phyloP scores from a whole-genome alignment of 306 rosid genomes.

The Urtica urens region DNA sequence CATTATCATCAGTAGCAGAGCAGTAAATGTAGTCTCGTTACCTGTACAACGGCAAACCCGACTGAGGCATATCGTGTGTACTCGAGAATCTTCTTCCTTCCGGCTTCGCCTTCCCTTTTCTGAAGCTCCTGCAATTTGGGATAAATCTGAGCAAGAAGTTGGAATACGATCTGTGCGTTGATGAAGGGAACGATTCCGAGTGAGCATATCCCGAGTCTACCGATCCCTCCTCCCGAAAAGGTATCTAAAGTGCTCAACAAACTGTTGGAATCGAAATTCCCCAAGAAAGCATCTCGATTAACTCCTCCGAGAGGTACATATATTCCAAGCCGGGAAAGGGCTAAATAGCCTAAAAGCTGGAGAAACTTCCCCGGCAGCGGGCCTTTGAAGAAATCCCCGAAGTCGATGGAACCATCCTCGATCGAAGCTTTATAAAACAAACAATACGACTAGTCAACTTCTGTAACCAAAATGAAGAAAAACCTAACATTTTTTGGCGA shows the following conservation, averaged over 20 bases:
- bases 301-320: slow-evolving; percentile 94
- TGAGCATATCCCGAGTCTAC: slow-evolving; percentile 88
- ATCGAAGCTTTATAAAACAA: slow-evolving; percentile 69
- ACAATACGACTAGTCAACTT: slow-evolving; percentile 24
- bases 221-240: slow-evolving; percentile 96
- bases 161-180: slow-evolving; percentile 92
- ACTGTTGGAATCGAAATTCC: slow-evolving; percentile 88
- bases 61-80: slow-evolving; percentile 92
- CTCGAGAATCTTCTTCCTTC: slow-evolving; percentile 83
- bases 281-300: slow-evolving; percentile 84
- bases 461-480: slow-evolving; percentile 1
- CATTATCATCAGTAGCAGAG: neutral
- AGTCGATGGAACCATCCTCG: slow-evolving; percentile 85
- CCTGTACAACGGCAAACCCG: slow-evolving; percentile 94
- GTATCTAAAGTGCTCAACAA: slow-evolving; percentile 82
- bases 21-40: slow-evolving; percentile 13
- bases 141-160: slow-evolving; percentile 88
- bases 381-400: slow-evolving; percentile 92
- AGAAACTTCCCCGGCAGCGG: slow-evolving; percentile 93
- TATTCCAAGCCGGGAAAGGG: slow-evolving; percentile 77
- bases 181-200: slow-evolving; percentile 94
- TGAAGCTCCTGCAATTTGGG: slow-evolving; percentile 97
- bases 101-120: slow-evolving; percentile 89
- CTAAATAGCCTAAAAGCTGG: slow-evolving; percentile 73
- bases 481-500: too few relatives aligned